Percentiles rank a stretch among this genome's conserved stretches.
phyloP scores from a whole-genome alignment of 2,329 filamentous ascomycete species.

The Xylaria sp. region DNA sequence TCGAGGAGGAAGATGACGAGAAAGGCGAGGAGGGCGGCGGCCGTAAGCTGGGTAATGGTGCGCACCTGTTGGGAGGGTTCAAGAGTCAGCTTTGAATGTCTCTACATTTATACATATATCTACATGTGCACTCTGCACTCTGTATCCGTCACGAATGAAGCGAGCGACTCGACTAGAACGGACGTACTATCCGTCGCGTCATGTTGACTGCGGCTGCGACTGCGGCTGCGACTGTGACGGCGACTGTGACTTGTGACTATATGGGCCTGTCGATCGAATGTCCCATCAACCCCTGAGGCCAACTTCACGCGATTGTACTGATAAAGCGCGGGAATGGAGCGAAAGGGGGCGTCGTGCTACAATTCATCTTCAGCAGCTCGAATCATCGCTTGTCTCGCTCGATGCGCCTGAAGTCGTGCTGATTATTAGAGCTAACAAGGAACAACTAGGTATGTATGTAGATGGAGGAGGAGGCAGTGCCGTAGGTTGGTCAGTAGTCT shows the following conservation, averaged over 20 bases:
- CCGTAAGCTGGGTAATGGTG: slow-evolving; percentile 79
- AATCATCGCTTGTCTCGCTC: slow-evolving; percentile 34
- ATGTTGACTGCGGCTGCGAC: slow-evolving; percentile 41
- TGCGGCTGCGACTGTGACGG: neutral
- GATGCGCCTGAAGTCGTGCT: slow-evolving; percentile 15
- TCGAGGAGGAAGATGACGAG: slow-evolving; percentile 85
- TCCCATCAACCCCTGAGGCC: slow-evolving; percentile 30
- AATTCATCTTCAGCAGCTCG: slow-evolving; percentile 47
- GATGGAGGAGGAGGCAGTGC: neutral
- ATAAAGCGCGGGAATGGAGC: slow-evolving; percentile 41
- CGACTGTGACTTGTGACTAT: neutral
- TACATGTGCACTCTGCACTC: neutral
- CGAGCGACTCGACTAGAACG: too few species aligned
- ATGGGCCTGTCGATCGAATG: neutral
- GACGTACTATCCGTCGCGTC: slow-evolving; percentile 52
- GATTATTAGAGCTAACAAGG: neutral
- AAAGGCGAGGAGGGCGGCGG: slow-evolving; percentile 73
- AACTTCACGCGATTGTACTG: slow-evolving; percentile 41
- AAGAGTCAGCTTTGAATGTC: slow-evolving; percentile 31
- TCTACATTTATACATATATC: neutral
- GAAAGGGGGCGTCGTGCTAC: slow-evolving; percentile 42
- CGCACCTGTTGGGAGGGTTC: slow-evolving; percentile 58
- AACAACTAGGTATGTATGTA: neutral
- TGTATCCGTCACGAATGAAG: neutral
- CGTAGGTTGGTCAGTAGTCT: too few species aligned